phyloP scores from a whole-genome alignment of 208 protist species.

The Wallacemonas rigidus region DNA sequence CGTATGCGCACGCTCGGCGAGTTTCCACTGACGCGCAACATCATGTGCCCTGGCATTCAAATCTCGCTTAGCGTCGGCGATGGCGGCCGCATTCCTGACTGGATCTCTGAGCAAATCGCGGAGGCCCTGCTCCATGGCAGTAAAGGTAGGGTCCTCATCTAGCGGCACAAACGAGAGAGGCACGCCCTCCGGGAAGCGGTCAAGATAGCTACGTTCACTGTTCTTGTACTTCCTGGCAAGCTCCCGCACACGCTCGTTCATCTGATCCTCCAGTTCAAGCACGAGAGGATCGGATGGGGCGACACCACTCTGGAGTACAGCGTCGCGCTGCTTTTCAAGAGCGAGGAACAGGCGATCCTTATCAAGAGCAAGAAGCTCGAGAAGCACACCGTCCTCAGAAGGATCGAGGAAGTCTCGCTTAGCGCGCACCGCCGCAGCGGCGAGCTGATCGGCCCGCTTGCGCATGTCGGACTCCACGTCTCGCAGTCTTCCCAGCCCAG shows the following conservation, averaged over 20 bases:
- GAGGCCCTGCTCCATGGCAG: slow-evolving; percentile 41
- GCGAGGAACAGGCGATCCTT: slow-evolving; percentile 23
- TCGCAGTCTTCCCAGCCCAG: neutral
- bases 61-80: slow-evolving; percentile 41
- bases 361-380: slow-evolving; percentile 22
- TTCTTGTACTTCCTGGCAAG: slow-evolving; percentile 42
- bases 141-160: slow-evolving; percentile 39
- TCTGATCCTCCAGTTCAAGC: slow-evolving; percentile 39
- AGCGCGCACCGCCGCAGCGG: slow-evolving; percentile 12
- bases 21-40: slow-evolving; percentile 40
- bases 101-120: slow-evolving; percentile 58
- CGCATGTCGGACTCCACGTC: slow-evolving; percentile 28
- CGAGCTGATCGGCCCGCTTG: slow-evolving; percentile 26
- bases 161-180: slow-evolving; percentile 33
- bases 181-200: slow-evolving; percentile 43
- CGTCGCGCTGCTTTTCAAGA: slow-evolving; percentile 6
- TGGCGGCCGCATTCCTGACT: slow-evolving; percentile 38
- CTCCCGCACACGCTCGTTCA: slow-evolving; percentile 67
- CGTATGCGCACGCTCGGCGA: slow-evolving; percentile 44
- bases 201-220: slow-evolving; percentile 38
- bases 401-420: slow-evolving; percentile 28
- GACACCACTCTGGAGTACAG: slow-evolving; percentile 21
- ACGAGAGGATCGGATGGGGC: slow-evolving; percentile 17
- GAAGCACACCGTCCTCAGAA: slow-evolving; percentile 18
- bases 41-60: slow-evolving; percentile 65